These are phyloP conservation scores for Coemansia sp. DNA, from an alignment of 192 early-diverging fungal species.

Conservation along the genomic window DNA sequence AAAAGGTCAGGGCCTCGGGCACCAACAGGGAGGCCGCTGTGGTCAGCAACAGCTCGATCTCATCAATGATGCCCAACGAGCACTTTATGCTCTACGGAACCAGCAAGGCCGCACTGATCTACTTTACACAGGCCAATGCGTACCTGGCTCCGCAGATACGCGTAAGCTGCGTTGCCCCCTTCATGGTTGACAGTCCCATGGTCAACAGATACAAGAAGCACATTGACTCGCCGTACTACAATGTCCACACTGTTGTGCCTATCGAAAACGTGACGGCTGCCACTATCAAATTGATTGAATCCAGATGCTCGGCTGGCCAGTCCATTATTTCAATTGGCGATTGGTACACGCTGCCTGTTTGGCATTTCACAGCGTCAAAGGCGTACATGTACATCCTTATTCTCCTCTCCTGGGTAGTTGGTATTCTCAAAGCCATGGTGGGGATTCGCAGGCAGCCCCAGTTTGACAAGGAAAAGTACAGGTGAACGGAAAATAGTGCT, in stretches of 20 bases:
- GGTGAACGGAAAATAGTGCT: background rate
- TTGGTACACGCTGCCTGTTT: constrained; percentile 26
- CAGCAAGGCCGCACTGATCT: constrained; percentile 28
- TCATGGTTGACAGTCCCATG: constrained; percentile 16
- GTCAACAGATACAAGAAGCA: constrained; percentile 6
- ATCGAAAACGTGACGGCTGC: constrained; percentile 7
- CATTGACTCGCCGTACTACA: constrained; percentile 3
- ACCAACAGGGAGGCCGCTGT: constrained; percentile 15
- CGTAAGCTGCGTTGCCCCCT: constrained; percentile 34
- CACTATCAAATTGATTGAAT: constrained; percentile 20
- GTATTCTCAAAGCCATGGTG: background rate
- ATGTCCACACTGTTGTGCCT: background rate
- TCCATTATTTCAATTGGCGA: constrained; percentile 27
- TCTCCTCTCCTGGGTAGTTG: background rate
- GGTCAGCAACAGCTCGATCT: constrained; percentile 30
- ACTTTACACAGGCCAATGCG: constrained; percentile 28
- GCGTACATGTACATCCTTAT: constrained; percentile 1
- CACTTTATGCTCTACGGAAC: constrained; percentile 33
- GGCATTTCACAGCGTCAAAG: constrained; percentile 14
- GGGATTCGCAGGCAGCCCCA: background rate
- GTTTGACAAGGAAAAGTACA: constrained; percentile 8
- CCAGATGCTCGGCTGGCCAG: constrained; percentile 22
- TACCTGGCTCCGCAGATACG: constrained; percentile 16
- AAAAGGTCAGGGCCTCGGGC: constrained; percentile 19
- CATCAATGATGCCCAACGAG: constrained; percentile 24